A percentile compares a stretch with the other conserved stretches of the same genome.
Conservation (phyloP, 2,329 filamentous ascomycete species). For the Fusarium piperis region DNA sequence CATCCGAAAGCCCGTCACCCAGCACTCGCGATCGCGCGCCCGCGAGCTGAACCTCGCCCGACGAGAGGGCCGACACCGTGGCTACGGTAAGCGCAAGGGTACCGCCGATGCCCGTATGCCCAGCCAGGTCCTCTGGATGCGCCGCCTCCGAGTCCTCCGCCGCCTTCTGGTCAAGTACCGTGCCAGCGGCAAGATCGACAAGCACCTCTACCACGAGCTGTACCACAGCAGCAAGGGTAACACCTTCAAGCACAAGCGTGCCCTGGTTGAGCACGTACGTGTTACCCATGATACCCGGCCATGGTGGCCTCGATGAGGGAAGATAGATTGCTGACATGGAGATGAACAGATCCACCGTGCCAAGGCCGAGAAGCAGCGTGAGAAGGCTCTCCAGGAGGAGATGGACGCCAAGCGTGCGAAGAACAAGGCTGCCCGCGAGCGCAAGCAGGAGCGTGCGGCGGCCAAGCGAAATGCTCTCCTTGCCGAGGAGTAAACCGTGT, state of each 20-base stretch:
- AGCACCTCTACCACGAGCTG: constrained; percentile 99
- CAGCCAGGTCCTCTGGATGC: constrained; percentile 98
- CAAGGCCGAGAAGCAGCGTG: constrained; percentile 99
- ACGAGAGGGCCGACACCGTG: constrained; percentile 96
- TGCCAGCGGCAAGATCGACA: constrained; percentile 99
- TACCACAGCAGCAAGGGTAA: constrained; percentile 99
- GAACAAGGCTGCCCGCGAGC: constrained; percentile 99
- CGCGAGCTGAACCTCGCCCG: constrained; percentile 94
- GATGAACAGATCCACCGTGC: constrained; percentile 91
- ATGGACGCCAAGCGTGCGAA: constrained; percentile 99
- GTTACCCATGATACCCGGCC: constrained; percentile 21
- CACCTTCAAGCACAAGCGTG: constrained; percentile 99
- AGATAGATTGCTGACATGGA: constrained; percentile 28
- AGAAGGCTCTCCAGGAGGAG: constrained; percentile 96
- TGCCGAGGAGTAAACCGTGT: constrained; percentile 68
- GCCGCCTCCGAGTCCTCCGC: constrained; percentile 98
- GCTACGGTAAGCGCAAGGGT: constrained; percentile 99
- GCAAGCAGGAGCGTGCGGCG: constrained; percentile 90
- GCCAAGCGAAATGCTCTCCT: constrained; percentile 90
- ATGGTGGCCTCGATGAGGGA: not conserved
- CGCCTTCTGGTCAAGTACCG: constrained; percentile 99
- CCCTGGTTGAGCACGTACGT: constrained; percentile 99
- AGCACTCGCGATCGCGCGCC: constrained; percentile 98
- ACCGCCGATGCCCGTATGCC: constrained; percentile 99
- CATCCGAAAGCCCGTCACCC: constrained; percentile 99